Evolutionary conservation across 129 eudicot genomes (phyloP).

Genomic region (Chrysanthemum lavandulifolium): DNA sequence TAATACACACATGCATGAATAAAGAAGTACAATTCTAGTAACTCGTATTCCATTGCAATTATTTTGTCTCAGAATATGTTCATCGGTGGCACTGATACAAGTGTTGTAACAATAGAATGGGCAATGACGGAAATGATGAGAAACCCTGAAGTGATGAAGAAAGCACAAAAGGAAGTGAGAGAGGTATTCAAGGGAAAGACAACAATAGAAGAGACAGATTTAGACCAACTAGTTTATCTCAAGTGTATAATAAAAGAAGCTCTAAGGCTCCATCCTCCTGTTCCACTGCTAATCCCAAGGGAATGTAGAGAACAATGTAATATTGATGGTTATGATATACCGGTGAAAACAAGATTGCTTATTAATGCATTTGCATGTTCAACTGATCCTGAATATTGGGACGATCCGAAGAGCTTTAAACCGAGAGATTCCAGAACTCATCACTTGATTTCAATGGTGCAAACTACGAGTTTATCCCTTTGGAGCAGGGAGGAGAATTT

Average conservation of each 20-base stretch:
- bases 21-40: too few relatives aligned
- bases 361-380: slow-evolving; percentile 22
- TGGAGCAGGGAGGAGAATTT: slow-evolving; percentile 3
- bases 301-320: slow-evolving; percentile 24
- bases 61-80: too few relatives aligned
- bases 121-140: slow-evolving; percentile 21
- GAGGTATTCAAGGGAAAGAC: slow-evolving; percentile 6
- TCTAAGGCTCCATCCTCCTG: slow-evolving; percentile 6
- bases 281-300: slow-evolving; percentile 27
- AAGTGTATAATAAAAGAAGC: slow-evolving; percentile 15
- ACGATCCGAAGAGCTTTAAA: not conserved
- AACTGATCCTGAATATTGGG: slow-evolving; percentile 26
- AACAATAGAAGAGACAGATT: not conserved
- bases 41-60: too few relatives aligned
- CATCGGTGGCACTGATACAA: slow-evolving; percentile 24
- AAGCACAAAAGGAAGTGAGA: slow-evolving; percentile 22
- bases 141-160: slow-evolving; percentile 19
- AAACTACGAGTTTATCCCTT: not conserved
- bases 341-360: slow-evolving; percentile 11
- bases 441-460: not conserved
- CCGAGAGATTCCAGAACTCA: slow-evolving; percentile 7
- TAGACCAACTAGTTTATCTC: slow-evolving; percentile 7
- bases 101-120: slow-evolving; percentile 6
- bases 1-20: too few relatives aligned
- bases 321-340: slow-evolving; percentile 11